Evolutionary conservation across 495 filamentous ascomycete genomes (phyloP).

Genomic region (Hypoxylon subgilvum): DNA sequence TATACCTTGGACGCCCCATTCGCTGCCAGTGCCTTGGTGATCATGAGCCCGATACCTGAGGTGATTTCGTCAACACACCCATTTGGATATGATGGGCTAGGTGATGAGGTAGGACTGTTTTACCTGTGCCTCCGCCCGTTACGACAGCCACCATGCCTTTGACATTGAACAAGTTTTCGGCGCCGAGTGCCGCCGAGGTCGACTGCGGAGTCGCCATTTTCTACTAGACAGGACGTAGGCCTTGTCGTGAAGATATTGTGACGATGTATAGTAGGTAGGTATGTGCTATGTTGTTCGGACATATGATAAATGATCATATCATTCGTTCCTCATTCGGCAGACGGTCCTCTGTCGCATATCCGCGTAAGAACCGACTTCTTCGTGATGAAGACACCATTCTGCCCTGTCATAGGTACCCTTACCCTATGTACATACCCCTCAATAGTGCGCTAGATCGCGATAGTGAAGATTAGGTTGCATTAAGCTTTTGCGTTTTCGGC

Average conservation of each 20-base stretch:
- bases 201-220: slow-evolving; percentile 24
- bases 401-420: no score
- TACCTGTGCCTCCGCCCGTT: slow-evolving; percentile 68
- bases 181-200: slow-evolving; percentile 34
- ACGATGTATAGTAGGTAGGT: no score
- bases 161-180: slow-evolving; percentile 61
- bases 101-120: background rate
- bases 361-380: background rate
- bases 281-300: no score
- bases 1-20: slow-evolving; percentile 74
- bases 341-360: no score
- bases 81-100: background rate
- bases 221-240: background rate
- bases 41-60: slow-evolving; percentile 70
- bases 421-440: slow-evolving; percentile 11
- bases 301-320: no score
- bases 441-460: slow-evolving; percentile 6
- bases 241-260: no score
- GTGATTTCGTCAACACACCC: background rate
- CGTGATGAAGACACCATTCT: background rate
- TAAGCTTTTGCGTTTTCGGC: no score
- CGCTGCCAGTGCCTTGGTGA: slow-evolving; percentile 65
- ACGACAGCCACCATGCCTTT: slow-evolving; percentile 67
- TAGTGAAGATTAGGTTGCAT: background rate
- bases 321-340: no score